phyloP scores from a whole-genome alignment of 768 basidiomycete genomes.

The Boletus rex-veris region DNA sequence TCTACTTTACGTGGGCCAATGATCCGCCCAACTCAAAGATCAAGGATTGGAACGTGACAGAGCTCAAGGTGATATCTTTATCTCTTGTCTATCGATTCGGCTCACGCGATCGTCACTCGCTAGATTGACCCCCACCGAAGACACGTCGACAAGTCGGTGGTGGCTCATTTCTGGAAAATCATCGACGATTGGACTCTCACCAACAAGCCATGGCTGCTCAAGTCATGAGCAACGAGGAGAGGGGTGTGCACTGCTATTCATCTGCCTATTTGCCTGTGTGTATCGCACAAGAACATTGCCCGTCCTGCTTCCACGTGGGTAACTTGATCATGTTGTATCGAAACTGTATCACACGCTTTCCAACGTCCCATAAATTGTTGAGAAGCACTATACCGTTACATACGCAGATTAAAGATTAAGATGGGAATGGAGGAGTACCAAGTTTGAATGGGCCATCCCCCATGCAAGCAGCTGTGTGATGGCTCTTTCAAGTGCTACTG shows the following conservation, averaged over 20 bases:
- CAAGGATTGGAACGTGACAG: slow-evolving; percentile 96
- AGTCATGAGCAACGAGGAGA: slow-evolving; percentile 26
- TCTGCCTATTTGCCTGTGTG: not conserved
- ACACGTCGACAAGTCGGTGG: slow-evolving; percentile 91
- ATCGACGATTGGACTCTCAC: slow-evolving; percentile 80
- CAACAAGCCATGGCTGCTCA: slow-evolving; percentile 77
- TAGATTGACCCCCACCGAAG: slow-evolving; percentile 88
- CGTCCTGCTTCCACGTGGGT: too few species aligned
- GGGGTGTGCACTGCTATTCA: not conserved
- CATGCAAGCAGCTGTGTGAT: too few species aligned
- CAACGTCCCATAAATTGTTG: too few species aligned
- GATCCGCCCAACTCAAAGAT: slow-evolving; percentile 86
- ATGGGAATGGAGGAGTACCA: too few species aligned
- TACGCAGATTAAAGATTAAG: too few species aligned
- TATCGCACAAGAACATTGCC: too few species aligned
- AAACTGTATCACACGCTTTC: too few species aligned
- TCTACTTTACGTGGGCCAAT: slow-evolving; percentile 93
- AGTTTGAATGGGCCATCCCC: too few species aligned
- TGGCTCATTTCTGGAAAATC: slow-evolving; percentile 94
- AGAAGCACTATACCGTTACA: too few species aligned
- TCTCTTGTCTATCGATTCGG: not conserved
- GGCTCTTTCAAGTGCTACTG: too few species aligned
- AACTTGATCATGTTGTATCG: too few species aligned
- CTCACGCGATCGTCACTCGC: not conserved
- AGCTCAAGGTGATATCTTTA: slow-evolving; percentile 63